phyloP scores from a whole-genome alignment of 192 early-diverging fungal species.

The Endogone sp. region DNA sequence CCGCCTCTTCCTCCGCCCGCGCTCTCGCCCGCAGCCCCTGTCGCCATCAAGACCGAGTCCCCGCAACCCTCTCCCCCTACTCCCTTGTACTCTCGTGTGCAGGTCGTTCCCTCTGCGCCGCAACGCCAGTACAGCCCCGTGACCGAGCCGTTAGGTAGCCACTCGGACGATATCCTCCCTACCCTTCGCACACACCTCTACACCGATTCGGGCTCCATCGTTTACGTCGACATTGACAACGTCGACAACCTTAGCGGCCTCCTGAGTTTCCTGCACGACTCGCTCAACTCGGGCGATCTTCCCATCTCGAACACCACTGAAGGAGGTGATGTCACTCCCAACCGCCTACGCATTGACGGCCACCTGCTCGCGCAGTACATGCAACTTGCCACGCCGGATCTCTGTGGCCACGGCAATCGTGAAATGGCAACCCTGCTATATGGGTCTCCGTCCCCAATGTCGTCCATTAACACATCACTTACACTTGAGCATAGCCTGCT shows the following conservation, averaged over 20 bases:
- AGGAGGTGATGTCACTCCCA: background rate
- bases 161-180: no score
- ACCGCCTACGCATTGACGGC: background rate
- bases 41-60: background rate
- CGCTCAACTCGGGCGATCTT: background rate
- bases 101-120: background rate
- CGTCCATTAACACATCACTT: background rate
- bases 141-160: no score
- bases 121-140: background rate
- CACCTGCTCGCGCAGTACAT: background rate
- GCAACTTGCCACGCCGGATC: no score
- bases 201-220: background rate
- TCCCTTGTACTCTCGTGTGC: no score
- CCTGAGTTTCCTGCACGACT: background rate
- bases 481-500: background rate
- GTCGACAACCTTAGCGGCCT: background rate
- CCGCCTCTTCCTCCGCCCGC: background rate
- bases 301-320: background rate
- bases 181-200: background rate
- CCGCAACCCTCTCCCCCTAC: no score
- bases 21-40: background rate
- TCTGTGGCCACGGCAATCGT: no score
- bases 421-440: no score
- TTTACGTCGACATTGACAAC: background rate
- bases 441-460: background rate